These are phyloP conservation scores for Candida chauliodis DNA, from an alignment of 805 yeast species.

Conservation along the genomic window DNA sequence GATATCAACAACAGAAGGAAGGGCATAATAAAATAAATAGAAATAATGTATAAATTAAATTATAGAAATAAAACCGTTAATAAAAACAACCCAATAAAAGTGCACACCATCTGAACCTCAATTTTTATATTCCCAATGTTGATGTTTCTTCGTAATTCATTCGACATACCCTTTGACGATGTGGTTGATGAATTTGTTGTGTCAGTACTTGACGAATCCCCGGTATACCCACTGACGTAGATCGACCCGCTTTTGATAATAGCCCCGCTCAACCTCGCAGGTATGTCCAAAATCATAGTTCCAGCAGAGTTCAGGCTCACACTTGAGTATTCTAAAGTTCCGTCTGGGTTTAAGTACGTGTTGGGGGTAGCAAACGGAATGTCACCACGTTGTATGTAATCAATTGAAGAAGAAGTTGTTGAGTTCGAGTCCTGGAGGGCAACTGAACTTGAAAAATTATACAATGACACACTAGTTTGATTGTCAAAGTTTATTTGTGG, in stretches of 20 bases:
- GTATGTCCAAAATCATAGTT: slow-evolving; percentile 12
- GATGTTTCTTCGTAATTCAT: not conserved
- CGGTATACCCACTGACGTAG: slow-evolving; percentile 18
- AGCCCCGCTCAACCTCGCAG: slow-evolving; percentile 25
- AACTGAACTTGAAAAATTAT: not conserved
- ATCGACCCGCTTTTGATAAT: slow-evolving; percentile 26
- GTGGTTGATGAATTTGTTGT: not conserved
- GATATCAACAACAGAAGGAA: slow-evolving; percentile 25
- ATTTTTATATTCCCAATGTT: not conserved
- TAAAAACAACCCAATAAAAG: not conserved
- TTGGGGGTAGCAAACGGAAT: slow-evolving; percentile 49
- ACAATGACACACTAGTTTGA: not conserved
- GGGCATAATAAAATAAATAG: not conserved
- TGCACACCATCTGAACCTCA: too few relatives aligned
- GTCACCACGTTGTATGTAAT: slow-evolving; percentile 33
- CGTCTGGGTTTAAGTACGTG: slow-evolving; percentile 1
- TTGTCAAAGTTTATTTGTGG: slow-evolving; percentile 6
- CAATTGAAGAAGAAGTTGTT: slow-evolving; percentile 13
- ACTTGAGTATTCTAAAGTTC: slow-evolving; percentile 11
- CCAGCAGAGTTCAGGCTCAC: slow-evolving; percentile 1
- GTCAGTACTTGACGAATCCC: not conserved
- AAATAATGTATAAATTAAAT: not conserved
- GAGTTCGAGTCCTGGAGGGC: not conserved
- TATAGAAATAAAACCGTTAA: not conserved
- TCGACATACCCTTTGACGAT: not conserved